phyloP scores from a whole-genome alignment of 495 filamentous ascomycete species.

The Sabuloglossum arenarium region DNA sequence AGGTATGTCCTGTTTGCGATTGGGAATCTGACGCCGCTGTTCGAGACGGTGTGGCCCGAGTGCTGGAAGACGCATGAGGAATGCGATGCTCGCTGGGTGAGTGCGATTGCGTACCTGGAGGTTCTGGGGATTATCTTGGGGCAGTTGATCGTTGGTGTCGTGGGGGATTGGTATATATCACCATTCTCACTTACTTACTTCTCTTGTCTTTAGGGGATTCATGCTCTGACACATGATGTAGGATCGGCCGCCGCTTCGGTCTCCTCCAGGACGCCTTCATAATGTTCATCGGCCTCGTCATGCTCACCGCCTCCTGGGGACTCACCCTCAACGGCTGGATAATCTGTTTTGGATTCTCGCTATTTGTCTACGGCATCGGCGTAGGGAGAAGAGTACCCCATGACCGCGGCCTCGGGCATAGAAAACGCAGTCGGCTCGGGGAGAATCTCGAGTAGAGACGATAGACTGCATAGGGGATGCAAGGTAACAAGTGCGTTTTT shows the following conservation, averaged over 20 bases:
- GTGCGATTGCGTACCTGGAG: conserved; percentile 66
- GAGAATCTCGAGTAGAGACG: conserved; percentile 67
- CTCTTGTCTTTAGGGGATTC: too few relatives aligned
- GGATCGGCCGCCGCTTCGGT: conserved; percentile 76
- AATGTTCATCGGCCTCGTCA: conserved; percentile 75
- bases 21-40: conserved; percentile 64
- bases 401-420: conserved; percentile 90
- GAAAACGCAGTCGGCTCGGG: conserved; percentile 73
- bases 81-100: conserved; percentile 55
- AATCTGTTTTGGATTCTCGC: conserved; percentile 74
- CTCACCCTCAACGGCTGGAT: conserved; percentile 70
- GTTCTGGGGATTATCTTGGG: conserved; percentile 77
- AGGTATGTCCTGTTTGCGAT: conserved; percentile 88
- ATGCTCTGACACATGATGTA: conserved; percentile 14
- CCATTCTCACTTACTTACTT: too few relatives aligned
- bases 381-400: conserved; percentile 90
- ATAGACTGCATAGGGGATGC: conserved; percentile 79
- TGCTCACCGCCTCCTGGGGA: conserved; percentile 78
- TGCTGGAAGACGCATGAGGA: conserved; percentile 49
- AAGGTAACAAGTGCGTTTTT: conserved; percentile 84
- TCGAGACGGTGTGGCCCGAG: conserved; percentile 38
- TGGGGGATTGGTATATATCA: conserved; percentile 31
- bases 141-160: conserved; percentile 51
- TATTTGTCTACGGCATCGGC: conserved; percentile 81
- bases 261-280: conserved; percentile 81